A percentile compares a stretch with the other conserved stretches of the same genome.
Conservation (phyloP, 345 rosid genomes). For the Firmiana major region DNA sequence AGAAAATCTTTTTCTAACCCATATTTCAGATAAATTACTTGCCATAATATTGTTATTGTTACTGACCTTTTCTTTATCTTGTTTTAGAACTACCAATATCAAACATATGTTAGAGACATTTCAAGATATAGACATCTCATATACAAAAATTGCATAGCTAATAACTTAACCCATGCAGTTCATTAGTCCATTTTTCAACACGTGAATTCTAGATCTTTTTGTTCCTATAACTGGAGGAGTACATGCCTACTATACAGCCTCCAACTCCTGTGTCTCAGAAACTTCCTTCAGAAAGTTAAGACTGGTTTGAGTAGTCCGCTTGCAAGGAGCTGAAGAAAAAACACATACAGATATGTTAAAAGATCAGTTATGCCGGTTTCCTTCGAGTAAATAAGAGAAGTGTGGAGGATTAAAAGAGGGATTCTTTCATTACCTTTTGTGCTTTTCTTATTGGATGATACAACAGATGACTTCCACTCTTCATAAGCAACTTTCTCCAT, state of each 20-base stretch:
- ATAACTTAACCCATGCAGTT: background rate
- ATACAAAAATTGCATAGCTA: background rate
- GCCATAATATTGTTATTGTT: too few relatives aligned
- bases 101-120: background rate
- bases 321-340: conserved; percentile 46
- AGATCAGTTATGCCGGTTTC: background rate
- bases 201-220: background rate
- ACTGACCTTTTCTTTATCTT: too few relatives aligned
- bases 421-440: conserved; percentile 36
- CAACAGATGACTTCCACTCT: conserved; percentile 74
- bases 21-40: too few relatives aligned
- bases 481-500: conserved; percentile 58
- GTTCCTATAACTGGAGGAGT: background rate
- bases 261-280: conserved; percentile 35
- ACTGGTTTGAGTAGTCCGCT: conserved; percentile 53
- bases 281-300: conserved; percentile 49
- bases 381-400: background rate
- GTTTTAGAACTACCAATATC: too few relatives aligned
- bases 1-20: background rate
- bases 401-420: background rate
- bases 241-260: conserved; percentile 25
- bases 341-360: background rate
- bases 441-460: conserved; percentile 44
- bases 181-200: too few relatives aligned
- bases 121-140: background rate